A percentile compares a stretch with the other conserved stretches of the same genome.
Evolutionary conservation across 2,329 filamentous ascomycete species (phyloP).

Genomic region (Fusarium illudens): DNA sequence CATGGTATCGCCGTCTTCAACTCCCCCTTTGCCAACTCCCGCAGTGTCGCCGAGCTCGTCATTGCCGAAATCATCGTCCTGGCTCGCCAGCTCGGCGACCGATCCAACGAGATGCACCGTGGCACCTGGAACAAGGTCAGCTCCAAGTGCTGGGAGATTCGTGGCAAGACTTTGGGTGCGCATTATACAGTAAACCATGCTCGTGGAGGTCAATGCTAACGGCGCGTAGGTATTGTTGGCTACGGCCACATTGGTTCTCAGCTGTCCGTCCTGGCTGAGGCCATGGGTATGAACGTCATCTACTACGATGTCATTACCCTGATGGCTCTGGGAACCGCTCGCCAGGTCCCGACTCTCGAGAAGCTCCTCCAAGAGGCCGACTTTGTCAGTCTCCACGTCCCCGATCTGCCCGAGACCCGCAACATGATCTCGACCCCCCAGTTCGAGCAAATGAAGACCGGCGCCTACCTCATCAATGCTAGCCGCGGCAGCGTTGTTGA

Average conservation of each 20-base stretch:
- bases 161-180: slow-evolving; percentile 91
- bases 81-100: slow-evolving; percentile 90
- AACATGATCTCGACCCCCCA: slow-evolving; percentile 86
- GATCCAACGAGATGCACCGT: slow-evolving; percentile 91
- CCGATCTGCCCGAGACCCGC: slow-evolving; percentile 90
- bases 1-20: slow-evolving; percentile 98
- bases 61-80: slow-evolving; percentile 93
- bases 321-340: slow-evolving; percentile 91
- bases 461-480: slow-evolving; percentile 95
- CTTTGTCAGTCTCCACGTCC: slow-evolving; percentile 94
- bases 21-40: slow-evolving; percentile 97
- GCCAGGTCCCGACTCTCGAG: slow-evolving; percentile 81
- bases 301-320: slow-evolving; percentile 96
- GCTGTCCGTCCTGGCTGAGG: slow-evolving; percentile 91
- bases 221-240: slow-evolving; percentile 77
- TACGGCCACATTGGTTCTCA: slow-evolving; percentile 98
- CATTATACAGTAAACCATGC: slow-evolving; percentile 3
- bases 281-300: slow-evolving; percentile 98
- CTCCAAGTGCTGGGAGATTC: slow-evolving; percentile 95
- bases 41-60: slow-evolving; percentile 94
- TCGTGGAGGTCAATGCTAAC: not conserved
- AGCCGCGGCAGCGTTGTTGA: slow-evolving; percentile 94
- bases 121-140: slow-evolving; percentile 99
- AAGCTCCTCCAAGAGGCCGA: slow-evolving; percentile 81
- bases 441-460: slow-evolving; percentile 88